Evolutionary conservation across 177 flowering plant species (phyloP).

Genomic region (Vitis hybrid): DNA sequence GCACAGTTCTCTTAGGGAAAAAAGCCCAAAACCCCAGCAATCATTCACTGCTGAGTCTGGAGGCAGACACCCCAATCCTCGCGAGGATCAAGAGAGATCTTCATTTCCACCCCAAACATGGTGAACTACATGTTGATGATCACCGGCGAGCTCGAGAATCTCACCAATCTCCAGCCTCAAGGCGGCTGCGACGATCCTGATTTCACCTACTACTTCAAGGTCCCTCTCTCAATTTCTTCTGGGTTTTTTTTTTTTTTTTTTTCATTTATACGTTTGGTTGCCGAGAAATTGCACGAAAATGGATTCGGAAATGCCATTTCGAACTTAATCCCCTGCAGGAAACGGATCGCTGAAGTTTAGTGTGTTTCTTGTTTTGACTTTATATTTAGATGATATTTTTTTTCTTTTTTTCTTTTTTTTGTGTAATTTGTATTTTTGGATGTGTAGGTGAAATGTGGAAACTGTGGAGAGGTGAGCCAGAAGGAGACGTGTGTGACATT

Average conservation of each 20-base stretch:
- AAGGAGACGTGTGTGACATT: slow-evolving; percentile 66
- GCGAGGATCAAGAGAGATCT: background rate
- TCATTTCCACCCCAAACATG: slow-evolving; percentile 20
- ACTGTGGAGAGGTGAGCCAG: slow-evolving; percentile 76
- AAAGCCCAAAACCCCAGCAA: too few species aligned
- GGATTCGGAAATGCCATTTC: too few species aligned
- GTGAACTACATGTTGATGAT: slow-evolving; percentile 54
- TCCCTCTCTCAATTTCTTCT: slow-evolving; percentile 8
- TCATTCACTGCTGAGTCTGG: too few species aligned
- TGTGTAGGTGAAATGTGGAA: slow-evolving; percentile 75
- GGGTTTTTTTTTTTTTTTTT: background rate
- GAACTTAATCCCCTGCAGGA: too few species aligned
- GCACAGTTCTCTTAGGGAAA: too few species aligned
- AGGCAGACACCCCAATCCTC: too few species aligned
- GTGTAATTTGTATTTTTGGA: background rate
- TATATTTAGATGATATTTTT: background rate
- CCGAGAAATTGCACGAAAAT: background rate
- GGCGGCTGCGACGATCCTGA: slow-evolving; percentile 83
- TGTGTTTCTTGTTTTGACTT: background rate
- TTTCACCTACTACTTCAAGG: slow-evolving; percentile 81
- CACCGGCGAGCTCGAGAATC: slow-evolving; percentile 72
- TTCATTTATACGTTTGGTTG: background rate
- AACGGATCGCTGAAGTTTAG: too few species aligned
- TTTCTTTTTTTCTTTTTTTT: background rate
- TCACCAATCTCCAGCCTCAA: slow-evolving; percentile 71